Evolutionary conservation across 352 stramenopile species (phyloP).

Genomic region (Pseudoperonospora humuli): DNA sequence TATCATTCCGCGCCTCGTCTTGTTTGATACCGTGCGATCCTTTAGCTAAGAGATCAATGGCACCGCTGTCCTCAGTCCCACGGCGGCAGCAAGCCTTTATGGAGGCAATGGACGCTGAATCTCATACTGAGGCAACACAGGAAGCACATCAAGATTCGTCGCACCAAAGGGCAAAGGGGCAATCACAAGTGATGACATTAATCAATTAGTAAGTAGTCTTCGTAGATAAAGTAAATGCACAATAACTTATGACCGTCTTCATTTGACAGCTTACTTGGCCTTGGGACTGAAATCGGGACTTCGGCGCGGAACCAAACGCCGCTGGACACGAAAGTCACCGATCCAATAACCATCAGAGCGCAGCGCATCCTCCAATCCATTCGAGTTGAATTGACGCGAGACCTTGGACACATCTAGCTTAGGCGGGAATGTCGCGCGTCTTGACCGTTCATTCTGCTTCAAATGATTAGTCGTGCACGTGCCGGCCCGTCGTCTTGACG

Average conservation of each 20-base stretch:
- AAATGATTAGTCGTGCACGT: conserved; percentile 5
- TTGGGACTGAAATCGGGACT: conserved; percentile 18
- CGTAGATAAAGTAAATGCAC: conserved; percentile 17
- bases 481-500: conserved; percentile 15
- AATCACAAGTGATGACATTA: conserved; percentile 5
- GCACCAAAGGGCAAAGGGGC: conserved; percentile 4
- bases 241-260: conserved; percentile 29
- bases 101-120: conserved; percentile 44
- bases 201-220: conserved; percentile 8
- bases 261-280: conserved; percentile 8
- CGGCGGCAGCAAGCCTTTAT: conserved; percentile 38
- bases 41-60: too few species aligned
- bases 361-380: conserved; percentile 48
- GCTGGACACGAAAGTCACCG: conserved; percentile 53
- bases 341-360: conserved; percentile 74
- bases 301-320: conserved; percentile 30
- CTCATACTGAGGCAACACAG: background rate
- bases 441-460: conserved; percentile 15
- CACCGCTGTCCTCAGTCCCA: too few species aligned
- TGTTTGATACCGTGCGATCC: too few species aligned
- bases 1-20: too few species aligned
- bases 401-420: conserved; percentile 24
- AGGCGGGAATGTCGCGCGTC: conserved; percentile 22
- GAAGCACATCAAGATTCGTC: background rate
- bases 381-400: conserved; percentile 23